Conservation (phyloP, 1,284 basidiomycete genomes). For the Ceratobasidium sp. region DNA sequence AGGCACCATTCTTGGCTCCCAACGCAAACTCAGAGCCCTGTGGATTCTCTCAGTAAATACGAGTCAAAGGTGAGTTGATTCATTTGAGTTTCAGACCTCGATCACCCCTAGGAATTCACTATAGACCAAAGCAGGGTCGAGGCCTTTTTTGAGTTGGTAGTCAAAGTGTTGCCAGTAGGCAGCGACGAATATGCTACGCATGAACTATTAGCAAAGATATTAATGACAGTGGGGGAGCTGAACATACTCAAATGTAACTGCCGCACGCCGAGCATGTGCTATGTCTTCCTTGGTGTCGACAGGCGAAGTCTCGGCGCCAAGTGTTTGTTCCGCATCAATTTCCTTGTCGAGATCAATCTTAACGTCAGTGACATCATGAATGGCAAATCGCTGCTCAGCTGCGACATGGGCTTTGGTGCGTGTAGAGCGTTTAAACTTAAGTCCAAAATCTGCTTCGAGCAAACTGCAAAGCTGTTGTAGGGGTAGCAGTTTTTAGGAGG, state of each 20-base stretch:
- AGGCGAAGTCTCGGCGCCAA: background rate
- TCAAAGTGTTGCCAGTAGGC: conserved; percentile 73
- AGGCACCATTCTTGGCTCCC: conserved; percentile 53
- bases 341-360: conserved; percentile 37
- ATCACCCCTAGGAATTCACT: conserved; percentile 70
- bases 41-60: conserved; percentile 62
- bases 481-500: conserved; percentile 45
- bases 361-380: conserved; percentile 23
- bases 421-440: conserved; percentile 42
- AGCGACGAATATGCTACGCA: background rate
- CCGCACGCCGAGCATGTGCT: conserved; percentile 4
- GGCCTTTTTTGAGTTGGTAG: conserved; percentile 62
- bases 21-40: conserved; percentile 69
- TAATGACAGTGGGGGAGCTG: background rate
- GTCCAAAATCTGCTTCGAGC: conserved; percentile 48
- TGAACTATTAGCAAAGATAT: background rate
- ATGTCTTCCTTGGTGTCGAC: conserved; percentile 29
- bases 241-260: conserved; percentile 32
- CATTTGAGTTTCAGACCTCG: background rate
- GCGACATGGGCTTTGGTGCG: conserved; percentile 45
- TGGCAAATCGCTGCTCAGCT: conserved; percentile 43
- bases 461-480: conserved; percentile 55
- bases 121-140: conserved; percentile 71
- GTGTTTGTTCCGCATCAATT: conserved; percentile 19
- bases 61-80: background rate